Evolutionary conservation across 345 rosid species (phyloP), one percentile per base, ranked within the genome.

Genomic region (Aquilaria malaccensis): DNA sequence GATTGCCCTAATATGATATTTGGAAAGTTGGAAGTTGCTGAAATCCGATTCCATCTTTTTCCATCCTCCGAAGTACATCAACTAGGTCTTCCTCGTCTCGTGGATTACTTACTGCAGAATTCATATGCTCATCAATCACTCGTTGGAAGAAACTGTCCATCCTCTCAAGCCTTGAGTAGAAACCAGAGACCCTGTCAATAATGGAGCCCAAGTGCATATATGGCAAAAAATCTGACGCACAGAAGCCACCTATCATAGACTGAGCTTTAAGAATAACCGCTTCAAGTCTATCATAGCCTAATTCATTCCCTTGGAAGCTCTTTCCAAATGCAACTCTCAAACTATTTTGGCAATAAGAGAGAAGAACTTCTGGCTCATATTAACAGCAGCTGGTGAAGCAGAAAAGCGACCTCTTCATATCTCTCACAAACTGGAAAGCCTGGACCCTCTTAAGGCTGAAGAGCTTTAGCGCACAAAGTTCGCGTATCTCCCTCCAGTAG

Each of bases 1-100:
- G n/a, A 79, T 31, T 58, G 79, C 86, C 74, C 76, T 77, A 37
- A 82, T 65, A 65, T 81, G 76, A 30, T 76, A 71, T n/a, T 73
- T 69, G 1, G 76, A 70, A 62, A 77, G 68, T 58, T 45, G 56
- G 58, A 64, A 48, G 52, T 46, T 62, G 0, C 62, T 66, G 22
- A 15, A 55, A 50, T 54, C 66, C 63, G 29, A 29, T 62, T 67
- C 70, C 62, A n/a, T 75, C 78, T 51, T 58, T 72, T 62, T 56
- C 71, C 13, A 78, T 52, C 50, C 55, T 55, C 4, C 80, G 52
- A 75, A 81, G 63, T 56, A 80, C 81, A 11, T 86, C 85, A 3
- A 83, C 71, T 7, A 83, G 49, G 70, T 81, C 87, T 51, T 76
- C 71, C 1, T 68, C 22, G 22, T 22, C 22, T 22, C 22, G 69